A percentile compares a stretch with the other conserved stretches of the same genome.
phyloP scores from a whole-genome alignment of 2,329 filamentous ascomycete genomes.

The Berkeleyomyces basicola region DNA sequence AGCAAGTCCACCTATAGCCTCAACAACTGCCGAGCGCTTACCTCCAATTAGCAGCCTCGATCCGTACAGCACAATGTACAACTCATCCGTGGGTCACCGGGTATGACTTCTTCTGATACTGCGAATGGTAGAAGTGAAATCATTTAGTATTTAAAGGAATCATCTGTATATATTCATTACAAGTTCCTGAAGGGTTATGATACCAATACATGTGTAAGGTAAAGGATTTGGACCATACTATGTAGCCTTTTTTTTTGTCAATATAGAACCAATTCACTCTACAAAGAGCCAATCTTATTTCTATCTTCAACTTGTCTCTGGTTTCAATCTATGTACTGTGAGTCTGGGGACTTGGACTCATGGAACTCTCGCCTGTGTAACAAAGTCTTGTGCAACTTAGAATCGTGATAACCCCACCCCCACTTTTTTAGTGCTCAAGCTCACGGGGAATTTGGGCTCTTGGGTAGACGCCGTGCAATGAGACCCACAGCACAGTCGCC shows the following conservation, averaged over 20 bases:
- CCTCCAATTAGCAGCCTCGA: not conserved
- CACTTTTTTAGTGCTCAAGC: not conserved
- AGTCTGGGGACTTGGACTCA: too few species aligned
- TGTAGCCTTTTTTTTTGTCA: not conserved
- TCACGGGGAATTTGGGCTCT: not conserved
- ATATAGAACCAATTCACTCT: not conserved
- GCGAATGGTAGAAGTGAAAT: not conserved
- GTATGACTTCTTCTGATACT: not conserved
- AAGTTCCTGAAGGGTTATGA: not conserved
- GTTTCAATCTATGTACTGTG: not conserved
- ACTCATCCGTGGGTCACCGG: not conserved
- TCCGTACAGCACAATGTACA: not conserved
- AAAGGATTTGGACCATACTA: not conserved
- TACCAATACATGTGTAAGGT: not conserved
- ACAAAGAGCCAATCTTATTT: not conserved
- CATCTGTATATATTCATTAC: not conserved
- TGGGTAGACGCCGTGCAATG: not conserved
- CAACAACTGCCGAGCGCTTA: not conserved
- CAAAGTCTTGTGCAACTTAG: not conserved
- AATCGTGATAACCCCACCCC: not conserved
- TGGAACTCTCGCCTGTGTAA: not conserved
- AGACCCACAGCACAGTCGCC: too few species aligned
- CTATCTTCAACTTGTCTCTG: not conserved
- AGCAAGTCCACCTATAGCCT: not conserved
- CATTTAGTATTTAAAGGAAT: not conserved